Percentiles rank a stretch among this genome's conserved stretches.
Conservation (phyloP, 2,329 filamentous ascomycete genomes). For the Venturia carpophila region DNA sequence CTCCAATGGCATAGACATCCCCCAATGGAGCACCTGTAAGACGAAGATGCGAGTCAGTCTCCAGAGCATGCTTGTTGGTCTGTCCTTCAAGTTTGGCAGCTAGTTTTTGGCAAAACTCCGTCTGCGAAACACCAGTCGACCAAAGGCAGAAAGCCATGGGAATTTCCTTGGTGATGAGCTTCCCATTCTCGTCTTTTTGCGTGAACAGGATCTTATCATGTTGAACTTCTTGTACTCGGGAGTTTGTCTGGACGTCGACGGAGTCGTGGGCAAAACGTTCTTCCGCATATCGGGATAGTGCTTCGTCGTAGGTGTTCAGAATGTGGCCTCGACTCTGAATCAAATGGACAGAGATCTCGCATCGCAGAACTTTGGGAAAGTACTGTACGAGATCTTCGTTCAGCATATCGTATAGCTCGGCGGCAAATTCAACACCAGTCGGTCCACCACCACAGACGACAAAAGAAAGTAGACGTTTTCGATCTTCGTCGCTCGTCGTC, state of each 20-base stretch:
- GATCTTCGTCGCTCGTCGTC: conserved; percentile 81
- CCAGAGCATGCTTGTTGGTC: conserved; percentile 82
- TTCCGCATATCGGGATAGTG: conserved; percentile 86
- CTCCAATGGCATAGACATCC: conserved; percentile 93
- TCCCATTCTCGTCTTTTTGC: conserved; percentile 67
- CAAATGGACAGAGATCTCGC: conserved; percentile 94
- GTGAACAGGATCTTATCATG: conserved; percentile 81
- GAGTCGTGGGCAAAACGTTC: conserved; percentile 73
- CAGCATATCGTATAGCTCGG: conserved; percentile 88
- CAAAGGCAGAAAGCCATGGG: conserved; percentile 95
- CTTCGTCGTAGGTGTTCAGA: conserved; percentile 95
- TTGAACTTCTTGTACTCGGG: conserved; percentile 82
- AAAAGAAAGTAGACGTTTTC: conserved; percentile 81
- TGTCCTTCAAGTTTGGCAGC: conserved; percentile 71
- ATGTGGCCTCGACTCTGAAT: conserved; percentile 95
- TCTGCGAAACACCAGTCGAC: conserved; percentile 90
- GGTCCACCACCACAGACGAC: conserved; percentile 94
- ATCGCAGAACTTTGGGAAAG: conserved; percentile 85
- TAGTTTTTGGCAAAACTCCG: conserved; percentile 67
- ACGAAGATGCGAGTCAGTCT: conserved; percentile 89
- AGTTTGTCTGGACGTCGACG: conserved; percentile 85
- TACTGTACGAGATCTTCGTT: conserved; percentile 83
- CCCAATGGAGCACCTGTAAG: conserved; percentile 82
- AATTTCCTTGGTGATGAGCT: conserved; percentile 77
- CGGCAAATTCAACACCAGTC: conserved; percentile 95